Evolutionary conservation across 371 early-diverging fungal species (phyloP), one percentile per base, ranked within the genome.

Genomic region (Rhizopus delemar): DNA sequence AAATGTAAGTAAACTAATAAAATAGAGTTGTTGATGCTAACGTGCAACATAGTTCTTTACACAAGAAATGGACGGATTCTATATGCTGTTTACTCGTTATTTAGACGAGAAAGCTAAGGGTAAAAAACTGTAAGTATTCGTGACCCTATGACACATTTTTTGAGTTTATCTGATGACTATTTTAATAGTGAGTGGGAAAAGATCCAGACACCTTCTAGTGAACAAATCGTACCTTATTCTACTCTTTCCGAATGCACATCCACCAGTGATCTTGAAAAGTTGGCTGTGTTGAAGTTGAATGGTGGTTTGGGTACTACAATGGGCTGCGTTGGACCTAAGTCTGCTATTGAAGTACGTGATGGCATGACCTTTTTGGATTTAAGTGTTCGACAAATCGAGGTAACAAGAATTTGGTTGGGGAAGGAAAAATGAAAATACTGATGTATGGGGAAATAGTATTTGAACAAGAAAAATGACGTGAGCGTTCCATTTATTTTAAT

Each of bases 271-370:
- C 84, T 99, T 16, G 78, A 78, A 62, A 99, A 99, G 74, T 85
- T 99, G 9, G 99, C 98, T 49, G 98, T 99, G 6, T 82, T 99
- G 50, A 99, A 99, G 83, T 86, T 99, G 52, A 99, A 99, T 70
- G 99, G 99, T 72, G 99, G 99, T 60, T 88, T 99, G 36, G 99
- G 99, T 59, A 99, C 99, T 31, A 96, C 99, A 49, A 99, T 99
- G 99, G 99, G 99, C 34, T 98, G 97, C 70, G 93, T 96, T 58
- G 99, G 99, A n/a, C 99, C 99, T 57, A 99, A 99, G 81, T 90
- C 90, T 73, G 99, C 95, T 41, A 99, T 99, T 70, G 95, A 98
- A 81, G 98, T 99, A 32, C 90, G 96, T 68, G 97, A 98, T 69
- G 93, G 95, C 33, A 92, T 95, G 91, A 98, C 99, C 60, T 99